A percentile compares a stretch with the other conserved stretches of the same genome.
Evolutionary conservation across 2,329 filamentous ascomycete genomes (phyloP).

Genomic region (Monosporascus sp.): DNA sequence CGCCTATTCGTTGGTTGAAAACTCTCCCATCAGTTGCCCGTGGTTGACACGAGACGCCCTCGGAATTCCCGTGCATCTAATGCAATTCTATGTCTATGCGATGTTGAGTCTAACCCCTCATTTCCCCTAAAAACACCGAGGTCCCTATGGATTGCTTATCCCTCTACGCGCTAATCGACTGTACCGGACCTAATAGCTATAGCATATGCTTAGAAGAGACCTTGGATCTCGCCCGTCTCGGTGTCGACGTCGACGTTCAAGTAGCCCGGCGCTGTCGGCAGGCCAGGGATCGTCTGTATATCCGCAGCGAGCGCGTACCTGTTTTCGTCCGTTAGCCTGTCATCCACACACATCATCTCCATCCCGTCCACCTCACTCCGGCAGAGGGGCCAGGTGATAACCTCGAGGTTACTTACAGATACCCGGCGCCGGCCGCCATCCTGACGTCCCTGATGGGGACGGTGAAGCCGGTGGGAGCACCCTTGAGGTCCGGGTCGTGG

Average conservation of each 20-base stretch:
- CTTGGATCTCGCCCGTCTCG: slow-evolving; percentile 80
- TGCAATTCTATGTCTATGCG: background rate
- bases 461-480: slow-evolving; percentile 88
- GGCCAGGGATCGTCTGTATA: slow-evolving; percentile 94
- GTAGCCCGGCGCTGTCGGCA: slow-evolving; percentile 93
- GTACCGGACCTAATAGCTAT: background rate
- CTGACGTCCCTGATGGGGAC: slow-evolving; percentile 91
- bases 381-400: no score
- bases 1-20: no score
- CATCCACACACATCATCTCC: no score
- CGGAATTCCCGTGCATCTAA: background rate
- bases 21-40: background rate
- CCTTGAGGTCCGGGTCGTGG: slow-evolving; percentile 90
- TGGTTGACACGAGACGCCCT: background rate
- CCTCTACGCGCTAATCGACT: background rate
- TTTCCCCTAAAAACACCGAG: background rate
- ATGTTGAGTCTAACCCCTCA: background rate
- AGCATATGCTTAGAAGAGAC: slow-evolving; percentile 65
- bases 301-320: slow-evolving; percentile 92
- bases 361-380: no score
- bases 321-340: slow-evolving; percentile 27
- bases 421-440: slow-evolving; percentile 90
- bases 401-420: slow-evolving; percentile 56
- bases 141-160: no score
- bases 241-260: slow-evolving; percentile 83